phyloP scores from a whole-genome alignment of 306 rosid genomes.

The Corylus heterophylla region DNA sequence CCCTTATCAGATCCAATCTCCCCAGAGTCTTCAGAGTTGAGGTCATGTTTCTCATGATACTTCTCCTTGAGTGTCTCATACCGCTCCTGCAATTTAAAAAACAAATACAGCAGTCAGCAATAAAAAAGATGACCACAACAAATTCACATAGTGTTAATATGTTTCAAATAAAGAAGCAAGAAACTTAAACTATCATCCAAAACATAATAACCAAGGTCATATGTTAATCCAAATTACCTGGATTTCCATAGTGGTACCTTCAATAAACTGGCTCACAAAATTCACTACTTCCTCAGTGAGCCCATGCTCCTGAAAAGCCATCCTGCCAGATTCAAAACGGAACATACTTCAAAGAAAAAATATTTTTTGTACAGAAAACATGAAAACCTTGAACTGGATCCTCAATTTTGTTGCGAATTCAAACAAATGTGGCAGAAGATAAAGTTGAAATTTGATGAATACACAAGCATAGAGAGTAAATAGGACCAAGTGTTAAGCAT shows the following conservation, averaged over 20 bases:
- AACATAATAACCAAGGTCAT: slow-evolving; percentile 4
- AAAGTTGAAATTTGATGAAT: background rate
- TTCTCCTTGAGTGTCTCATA: slow-evolving; percentile 64
- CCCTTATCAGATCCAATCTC: slow-evolving; percentile 43
- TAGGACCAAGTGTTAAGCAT: background rate
- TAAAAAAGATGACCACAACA: slow-evolving; percentile 20
- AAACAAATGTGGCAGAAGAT: background rate
- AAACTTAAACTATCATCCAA: slow-evolving; percentile 29
- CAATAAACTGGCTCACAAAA: slow-evolving; percentile 70
- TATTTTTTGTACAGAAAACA: background rate
- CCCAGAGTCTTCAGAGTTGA: slow-evolving; percentile 42
- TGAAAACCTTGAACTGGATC: background rate
- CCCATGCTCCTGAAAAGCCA: slow-evolving; percentile 83
- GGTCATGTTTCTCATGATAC: slow-evolving; percentile 40
- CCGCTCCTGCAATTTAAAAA: slow-evolving; percentile 60
- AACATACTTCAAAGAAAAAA: slow-evolving; percentile 15
- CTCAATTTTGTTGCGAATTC: background rate
- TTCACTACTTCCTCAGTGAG: slow-evolving; percentile 64
- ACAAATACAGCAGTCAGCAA: slow-evolving; percentile 20
- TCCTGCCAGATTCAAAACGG: slow-evolving; percentile 55
- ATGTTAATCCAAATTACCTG: slow-evolving; percentile 57
- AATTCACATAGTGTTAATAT: slow-evolving; percentile 13
- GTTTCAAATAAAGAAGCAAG: slow-evolving; percentile 11
- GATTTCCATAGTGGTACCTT: slow-evolving; percentile 64
- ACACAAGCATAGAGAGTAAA: background rate